phyloP scores from a whole-genome alignment of 495 filamentous ascomycete species.

The Aspergillus hancockii region DNA sequence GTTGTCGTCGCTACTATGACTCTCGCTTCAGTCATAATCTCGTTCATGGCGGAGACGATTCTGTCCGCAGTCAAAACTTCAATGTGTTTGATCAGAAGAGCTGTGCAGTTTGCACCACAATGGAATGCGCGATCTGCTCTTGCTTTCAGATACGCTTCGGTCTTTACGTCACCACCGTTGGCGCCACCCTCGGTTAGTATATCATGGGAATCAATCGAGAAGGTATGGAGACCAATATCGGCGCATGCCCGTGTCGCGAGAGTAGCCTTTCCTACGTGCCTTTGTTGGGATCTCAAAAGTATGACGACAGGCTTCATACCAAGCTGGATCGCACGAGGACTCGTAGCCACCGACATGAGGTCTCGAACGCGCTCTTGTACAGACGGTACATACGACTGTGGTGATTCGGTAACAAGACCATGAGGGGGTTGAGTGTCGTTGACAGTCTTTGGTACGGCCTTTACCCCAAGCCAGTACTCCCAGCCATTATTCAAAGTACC shows the following conservation, averaged over 20 bases:
- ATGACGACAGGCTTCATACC: slow-evolving; percentile 86
- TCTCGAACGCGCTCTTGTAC: slow-evolving; percentile 79
- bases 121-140: slow-evolving; percentile 84
- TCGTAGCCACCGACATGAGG: slow-evolving; percentile 84
- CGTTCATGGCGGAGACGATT: slow-evolving; percentile 79
- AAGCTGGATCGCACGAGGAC: slow-evolving; percentile 80
- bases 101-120: slow-evolving; percentile 80
- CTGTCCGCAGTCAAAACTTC: slow-evolving; percentile 89
- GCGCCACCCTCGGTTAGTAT: slow-evolving; percentile 86
- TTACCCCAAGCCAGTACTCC: slow-evolving; percentile 82
- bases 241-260: slow-evolving; percentile 74
- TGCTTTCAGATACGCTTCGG: slow-evolving; percentile 83
- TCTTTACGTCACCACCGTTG: slow-evolving; percentile 87
- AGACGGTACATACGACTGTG: slow-evolving; percentile 58
- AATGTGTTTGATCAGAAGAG: slow-evolving; percentile 81
- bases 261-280: slow-evolving; percentile 85
- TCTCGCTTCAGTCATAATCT: slow-evolving; percentile 69
- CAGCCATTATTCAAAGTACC: slow-evolving; percentile 72
- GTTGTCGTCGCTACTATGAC: slow-evolving; percentile 92
- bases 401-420: slow-evolving; percentile 46
- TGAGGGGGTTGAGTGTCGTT: slow-evolving; percentile 39
- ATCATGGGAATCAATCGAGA: slow-evolving; percentile 89
- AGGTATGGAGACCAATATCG: slow-evolving; percentile 88
- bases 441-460: slow-evolving; percentile 51
- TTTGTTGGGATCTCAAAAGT: slow-evolving; percentile 83